Base-by-base conservation (phyloP, 2,329 filamentous ascomycete species). In the Fusarium sp. region DNA sequence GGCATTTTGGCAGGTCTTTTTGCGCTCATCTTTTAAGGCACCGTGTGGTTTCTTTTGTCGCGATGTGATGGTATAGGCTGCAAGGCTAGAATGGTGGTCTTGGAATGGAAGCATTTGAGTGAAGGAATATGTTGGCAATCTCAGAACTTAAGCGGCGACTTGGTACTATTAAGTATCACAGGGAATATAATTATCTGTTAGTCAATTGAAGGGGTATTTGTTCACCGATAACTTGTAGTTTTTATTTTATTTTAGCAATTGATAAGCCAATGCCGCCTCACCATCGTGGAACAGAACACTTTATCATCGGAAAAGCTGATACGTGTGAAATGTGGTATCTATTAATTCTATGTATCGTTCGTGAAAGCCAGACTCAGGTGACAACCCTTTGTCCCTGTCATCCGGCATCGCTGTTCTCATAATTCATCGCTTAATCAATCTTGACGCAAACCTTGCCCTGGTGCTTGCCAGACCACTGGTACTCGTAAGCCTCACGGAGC, bases 401-500 rank as follows among this genome's bases (percentile, higher is more conserved):
- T 5, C 17, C 11, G 9, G 43, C 29, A 36, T 29, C 18, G 20
- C 29, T 41, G 23, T 50, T 52, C 5, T 48, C 57, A 39, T 49
- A 31, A 59, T 31, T 55, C 35, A 31, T 58, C 31, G 47, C 48
- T 66, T 65, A 77, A 10, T 72, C 68, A 58, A 79, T 74, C 60
- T 76, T 66, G 46, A 78, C 63, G 33, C 70, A 71, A 20, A 82
- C 76, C 66, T 83, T 83, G 57, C 77, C 79, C 68, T 79, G 76
- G 58, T 81, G 79, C 70, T 77, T 74, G 13, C 73, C 76, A 20
- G 75, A 70, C 74, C 72, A 78, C 55, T 80, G 67, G 49, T 82
- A 81, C 68, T 80, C 77, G 54, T 78, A 81, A 8, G 80, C 80
- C 72, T 84, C 80, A 72, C 79, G 81, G 4, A 78, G 43, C 57